Percentiles rank a stretch among this genome's conserved stretches.
Conservation (phyloP, 371 early-diverging fungal genomes). For the Zychaea mexicana region DNA sequence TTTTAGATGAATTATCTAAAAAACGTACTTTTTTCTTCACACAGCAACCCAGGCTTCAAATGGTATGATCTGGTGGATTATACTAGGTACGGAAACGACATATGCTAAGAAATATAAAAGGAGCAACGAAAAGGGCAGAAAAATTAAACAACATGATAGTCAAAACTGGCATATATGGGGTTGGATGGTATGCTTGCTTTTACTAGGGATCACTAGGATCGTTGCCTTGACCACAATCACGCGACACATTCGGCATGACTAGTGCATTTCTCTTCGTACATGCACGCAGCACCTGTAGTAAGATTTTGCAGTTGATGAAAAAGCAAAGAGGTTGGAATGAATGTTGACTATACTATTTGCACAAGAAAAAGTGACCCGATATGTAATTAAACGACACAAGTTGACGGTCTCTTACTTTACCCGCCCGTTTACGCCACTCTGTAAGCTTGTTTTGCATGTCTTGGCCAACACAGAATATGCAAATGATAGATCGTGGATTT, state of each 20-base stretch:
- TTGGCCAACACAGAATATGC: not conserved
- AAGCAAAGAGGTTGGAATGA: no score
- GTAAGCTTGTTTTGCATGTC: not conserved
- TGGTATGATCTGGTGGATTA: slow-evolving; percentile 35
- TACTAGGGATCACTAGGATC: slow-evolving; percentile 35
- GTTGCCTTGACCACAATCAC: slow-evolving; percentile 33
- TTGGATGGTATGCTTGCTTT: slow-evolving; percentile 40
- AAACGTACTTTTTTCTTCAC: not conserved
- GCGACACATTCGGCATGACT: slow-evolving; percentile 42
- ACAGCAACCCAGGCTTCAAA: slow-evolving; percentile 39
- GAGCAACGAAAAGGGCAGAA: no score
- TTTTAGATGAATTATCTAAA: slow-evolving; percentile 9
- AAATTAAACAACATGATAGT: no score
- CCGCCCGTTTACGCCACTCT: slow-evolving; percentile 48
- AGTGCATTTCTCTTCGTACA: slow-evolving; percentile 19
- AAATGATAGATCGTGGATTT: slow-evolving; percentile 37
- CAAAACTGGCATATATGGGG: slow-evolving; percentile 50
- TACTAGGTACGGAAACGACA: slow-evolving; percentile 28
- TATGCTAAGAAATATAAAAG: no score
- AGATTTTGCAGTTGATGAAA: no score
- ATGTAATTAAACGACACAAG: slow-evolving; percentile 50
- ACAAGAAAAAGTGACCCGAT: slow-evolving; percentile 28
- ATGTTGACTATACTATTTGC: no score
- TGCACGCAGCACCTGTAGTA: no score
- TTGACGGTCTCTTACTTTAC: slow-evolving; percentile 47